Percentiles rank a stretch among this genome's conserved stretches.
These are phyloP conservation scores for Apiospora sp. DNA, from an alignment of 2,329 filamentous ascomycete genomes.

Conservation along the genomic window DNA sequence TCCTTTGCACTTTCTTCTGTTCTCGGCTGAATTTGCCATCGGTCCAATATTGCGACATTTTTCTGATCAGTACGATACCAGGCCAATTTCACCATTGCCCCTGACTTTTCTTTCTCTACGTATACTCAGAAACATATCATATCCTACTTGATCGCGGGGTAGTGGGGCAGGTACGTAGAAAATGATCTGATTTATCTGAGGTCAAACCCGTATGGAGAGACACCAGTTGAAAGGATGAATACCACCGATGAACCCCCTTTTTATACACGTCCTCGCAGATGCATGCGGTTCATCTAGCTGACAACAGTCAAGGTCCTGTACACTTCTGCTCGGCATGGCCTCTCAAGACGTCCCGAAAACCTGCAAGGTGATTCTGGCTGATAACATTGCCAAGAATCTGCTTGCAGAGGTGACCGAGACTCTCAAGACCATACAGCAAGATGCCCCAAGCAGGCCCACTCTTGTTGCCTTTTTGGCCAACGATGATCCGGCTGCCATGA, in stretches of 20 bases:
- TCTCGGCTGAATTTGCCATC: not conserved
- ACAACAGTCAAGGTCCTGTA: slow-evolving; percentile 21
- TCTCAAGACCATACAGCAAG: slow-evolving; percentile 73
- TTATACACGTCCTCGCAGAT: not conserved
- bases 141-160: slow-evolving; percentile 26
- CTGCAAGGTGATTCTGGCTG: slow-evolving; percentile 93
- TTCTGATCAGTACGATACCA: not conserved
- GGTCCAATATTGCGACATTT: not conserved
- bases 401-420: slow-evolving; percentile 80
- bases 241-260: not conserved
- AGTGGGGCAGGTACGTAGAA: slow-evolving; percentile 29
- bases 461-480: slow-evolving; percentile 94
- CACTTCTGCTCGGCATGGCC: slow-evolving; percentile 45
- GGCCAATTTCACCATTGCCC: not conserved
- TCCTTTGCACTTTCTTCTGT: not conserved
- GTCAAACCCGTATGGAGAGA: not conserved
- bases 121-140: not conserved
- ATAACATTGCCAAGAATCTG: slow-evolving; percentile 83
- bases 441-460: slow-evolving; percentile 66
- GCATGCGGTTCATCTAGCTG: not conserved
- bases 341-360: slow-evolving; percentile 62
- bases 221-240: not conserved
- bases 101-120: not conserved
- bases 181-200: not conserved
- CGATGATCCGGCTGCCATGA: slow-evolving; percentile 85